Base-by-base conservation (phyloP, 2,329 filamentous ascomycete genomes). In the Beauveria brongniartii region DNA sequence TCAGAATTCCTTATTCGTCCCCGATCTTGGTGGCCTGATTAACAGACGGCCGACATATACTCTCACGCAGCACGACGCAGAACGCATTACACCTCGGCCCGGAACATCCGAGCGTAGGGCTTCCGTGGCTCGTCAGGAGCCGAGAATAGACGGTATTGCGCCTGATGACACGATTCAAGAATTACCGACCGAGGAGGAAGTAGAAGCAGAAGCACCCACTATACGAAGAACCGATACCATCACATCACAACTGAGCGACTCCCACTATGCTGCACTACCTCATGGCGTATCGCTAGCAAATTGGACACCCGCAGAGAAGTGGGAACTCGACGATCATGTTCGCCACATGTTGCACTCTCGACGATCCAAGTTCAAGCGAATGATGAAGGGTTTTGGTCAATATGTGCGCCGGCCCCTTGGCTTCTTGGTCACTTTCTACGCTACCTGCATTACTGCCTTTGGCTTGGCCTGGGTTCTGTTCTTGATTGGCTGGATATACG, bases 381-480 rank as follows among this genome's bases (percentile, higher is more conserved):
- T 83, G 14, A 84, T 92, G 83, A 87, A 85, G 70, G 91, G 90
- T 0, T 96, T 96, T 68, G 84, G 85, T 3, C 85, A 93, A 73
- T 96, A 95, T 69, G 81, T 92, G 16, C 81, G 80, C 44, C 84
- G 85, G 67, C 90, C 91, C 1, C 79, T 96, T 43, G 91, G 91
- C 1, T 91, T 94, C 69, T 81, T 92, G 59, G 89, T 96, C 62
- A 94, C 90, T 0, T 75, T 95, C 4, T 96, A 96, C 72, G 91
- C 90, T 9, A 86, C 83, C 1, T 78, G 93, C 22, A 92, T 96
- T 67, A 94, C 91, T 0, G 78, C 92, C 0, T 96, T 95, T 67
- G 91, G 91, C 68, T 79, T 93, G 14, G 89, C 89, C 0, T 96
- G 91, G 91, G 91, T 96, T 1, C 81, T 95, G n/a, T 94, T 93